A percentile compares a stretch with the other conserved stretches of the same genome.
These are phyloP conservation scores for Rhytidiadelphus loreus DNA, from an alignment of 225 moss, liverwort and hornwort genomes.

Conservation along the genomic window DNA sequence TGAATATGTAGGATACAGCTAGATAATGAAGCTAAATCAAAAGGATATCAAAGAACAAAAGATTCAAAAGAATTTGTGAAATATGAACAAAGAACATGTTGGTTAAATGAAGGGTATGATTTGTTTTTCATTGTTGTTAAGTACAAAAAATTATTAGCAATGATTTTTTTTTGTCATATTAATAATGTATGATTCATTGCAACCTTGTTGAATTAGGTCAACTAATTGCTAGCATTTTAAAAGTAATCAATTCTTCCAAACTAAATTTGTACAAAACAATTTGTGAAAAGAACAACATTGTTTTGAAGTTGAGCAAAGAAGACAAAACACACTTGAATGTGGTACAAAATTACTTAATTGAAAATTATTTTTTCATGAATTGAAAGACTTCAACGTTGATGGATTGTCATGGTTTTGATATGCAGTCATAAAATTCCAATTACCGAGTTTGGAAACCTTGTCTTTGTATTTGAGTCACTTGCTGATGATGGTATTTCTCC, in stretches of 20 bases:
- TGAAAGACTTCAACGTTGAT: not conserved
- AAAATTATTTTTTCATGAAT: not conserved
- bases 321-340: not conserved
- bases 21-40: conserved; percentile 3
- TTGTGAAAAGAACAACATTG: no score
- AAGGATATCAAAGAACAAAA: not conserved
- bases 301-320: not conserved
- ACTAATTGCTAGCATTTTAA: not conserved
- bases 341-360: no score
- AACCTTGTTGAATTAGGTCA: not conserved
- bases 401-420: not conserved
- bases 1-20: conserved; percentile 32
- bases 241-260: not conserved
- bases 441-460: conserved; percentile 3
- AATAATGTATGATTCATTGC: not conserved
- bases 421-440: not conserved
- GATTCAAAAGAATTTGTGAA: not conserved
- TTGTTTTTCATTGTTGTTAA: not conserved
- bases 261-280: not conserved
- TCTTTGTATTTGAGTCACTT: not conserved
- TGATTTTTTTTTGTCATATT: not conserved
- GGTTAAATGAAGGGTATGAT: not conserved
- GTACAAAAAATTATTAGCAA: not conserved
- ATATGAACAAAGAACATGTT: not conserved
- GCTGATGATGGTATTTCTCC: not conserved